Evolutionary conservation across 108 stramenopile species (phyloP).

Genomic region (Schizochytrium sp.): DNA sequence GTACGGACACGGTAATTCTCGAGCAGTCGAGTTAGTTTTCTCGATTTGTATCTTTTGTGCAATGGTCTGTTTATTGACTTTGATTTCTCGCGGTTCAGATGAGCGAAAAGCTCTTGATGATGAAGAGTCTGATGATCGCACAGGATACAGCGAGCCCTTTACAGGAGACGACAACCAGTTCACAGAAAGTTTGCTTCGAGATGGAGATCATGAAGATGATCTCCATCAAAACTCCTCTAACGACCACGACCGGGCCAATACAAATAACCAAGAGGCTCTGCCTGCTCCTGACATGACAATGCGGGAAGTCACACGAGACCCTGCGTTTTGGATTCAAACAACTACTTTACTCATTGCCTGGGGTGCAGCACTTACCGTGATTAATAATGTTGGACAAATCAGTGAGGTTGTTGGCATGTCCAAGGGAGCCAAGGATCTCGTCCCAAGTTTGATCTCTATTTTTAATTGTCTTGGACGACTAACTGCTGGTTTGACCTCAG

Average conservation of each 20-base stretch:
- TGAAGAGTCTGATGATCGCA: too few relatives aligned
- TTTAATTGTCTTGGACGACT: conserved; percentile 33
- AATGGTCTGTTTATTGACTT: background rate
- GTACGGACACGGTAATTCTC: background rate
- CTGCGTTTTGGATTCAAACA: conserved; percentile 2
- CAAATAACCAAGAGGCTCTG: background rate
- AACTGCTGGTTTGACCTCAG: background rate
- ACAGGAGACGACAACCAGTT: too few relatives aligned
- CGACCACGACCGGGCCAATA: background rate
- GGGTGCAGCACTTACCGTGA: conserved; percentile 34
- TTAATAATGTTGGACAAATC: conserved; percentile 43
- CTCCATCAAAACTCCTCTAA: too few relatives aligned
- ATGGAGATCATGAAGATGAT: too few relatives aligned
- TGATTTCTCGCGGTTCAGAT: background rate
- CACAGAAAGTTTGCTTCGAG: too few relatives aligned
- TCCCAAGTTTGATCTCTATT: conserved; percentile 15
- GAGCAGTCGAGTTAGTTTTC: background rate
- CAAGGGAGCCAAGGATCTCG: conserved; percentile 52
- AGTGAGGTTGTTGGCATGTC: conserved; percentile 40
- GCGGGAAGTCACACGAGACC: background rate
- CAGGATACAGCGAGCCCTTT: too few relatives aligned
- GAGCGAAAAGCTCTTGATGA: background rate
- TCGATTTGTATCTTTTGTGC: background rate
- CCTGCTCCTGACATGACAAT: background rate
- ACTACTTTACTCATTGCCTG: background rate